A percentile compares a stretch with the other conserved stretches of the same genome.
phyloP scores from a whole-genome alignment of 2,329 filamentous ascomycete genomes.

The Pestalotiopsis sp. region DNA sequence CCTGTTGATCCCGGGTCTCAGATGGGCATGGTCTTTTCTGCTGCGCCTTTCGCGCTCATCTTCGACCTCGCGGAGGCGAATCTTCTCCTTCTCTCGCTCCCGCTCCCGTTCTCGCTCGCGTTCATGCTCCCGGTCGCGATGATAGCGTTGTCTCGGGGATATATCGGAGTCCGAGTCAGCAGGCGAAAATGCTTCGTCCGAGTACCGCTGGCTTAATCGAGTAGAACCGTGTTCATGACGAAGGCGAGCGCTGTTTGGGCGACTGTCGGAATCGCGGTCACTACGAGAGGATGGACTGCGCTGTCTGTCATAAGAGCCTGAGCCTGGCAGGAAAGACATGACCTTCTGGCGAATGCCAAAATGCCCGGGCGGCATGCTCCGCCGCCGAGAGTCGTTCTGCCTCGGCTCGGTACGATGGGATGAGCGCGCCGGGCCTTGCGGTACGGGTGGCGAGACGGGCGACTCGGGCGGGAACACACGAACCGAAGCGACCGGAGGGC shows the following conservation, averaged over 20 bases:
- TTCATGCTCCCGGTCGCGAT: constrained; percentile 13
- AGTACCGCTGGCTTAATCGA: constrained; percentile 26
- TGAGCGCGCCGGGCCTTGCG: constrained; percentile 17
- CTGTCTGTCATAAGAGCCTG: constrained; percentile 27
- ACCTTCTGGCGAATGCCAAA: constrained; percentile 27
- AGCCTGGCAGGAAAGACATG: constrained; percentile 25
- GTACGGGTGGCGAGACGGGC: constrained; percentile 9
- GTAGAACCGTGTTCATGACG: constrained; percentile 23
- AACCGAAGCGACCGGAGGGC: constrained; percentile 25
- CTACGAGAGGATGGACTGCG: constrained; percentile 32
- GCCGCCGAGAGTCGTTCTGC: constrained; percentile 25
- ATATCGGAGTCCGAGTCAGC: constrained; percentile 28
- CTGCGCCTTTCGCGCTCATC: constrained; percentile 27
- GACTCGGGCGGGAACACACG: constrained; percentile 17
- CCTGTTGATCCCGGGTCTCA: constrained; percentile 25
- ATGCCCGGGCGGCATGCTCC: constrained; percentile 26
- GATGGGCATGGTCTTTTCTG: constrained; percentile 26
- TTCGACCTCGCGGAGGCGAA: constrained; percentile 18
- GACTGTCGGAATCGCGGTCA: constrained; percentile 15
- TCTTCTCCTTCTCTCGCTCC: constrained; percentile 23
- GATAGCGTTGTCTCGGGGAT: constrained; percentile 20
- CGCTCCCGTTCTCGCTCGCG: constrained; percentile 16
- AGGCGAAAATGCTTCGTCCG: constrained; percentile 28
- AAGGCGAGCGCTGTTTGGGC: constrained; percentile 20
- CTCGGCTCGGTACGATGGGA: constrained; percentile 25